A percentile compares a stretch with the other conserved stretches of the same genome.
Conservation (phyloP, 2,329 filamentous ascomycete genomes). For the Emmonsiellopsis sp. region DNA sequence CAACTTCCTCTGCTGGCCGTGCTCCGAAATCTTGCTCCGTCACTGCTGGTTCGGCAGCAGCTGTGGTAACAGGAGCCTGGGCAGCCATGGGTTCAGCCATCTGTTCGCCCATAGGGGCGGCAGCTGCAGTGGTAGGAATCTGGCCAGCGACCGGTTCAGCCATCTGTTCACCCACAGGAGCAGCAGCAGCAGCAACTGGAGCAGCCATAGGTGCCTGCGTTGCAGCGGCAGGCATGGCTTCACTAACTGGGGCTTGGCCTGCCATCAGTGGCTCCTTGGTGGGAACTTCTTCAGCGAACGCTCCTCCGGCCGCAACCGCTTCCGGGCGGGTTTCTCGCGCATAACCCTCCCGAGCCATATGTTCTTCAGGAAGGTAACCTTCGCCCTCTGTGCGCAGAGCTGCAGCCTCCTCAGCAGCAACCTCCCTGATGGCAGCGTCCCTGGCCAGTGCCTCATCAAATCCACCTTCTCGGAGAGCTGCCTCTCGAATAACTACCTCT, state of each 20-base stretch:
- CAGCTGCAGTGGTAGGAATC: background rate
- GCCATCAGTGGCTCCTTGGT: background rate
- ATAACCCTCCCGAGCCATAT: background rate
- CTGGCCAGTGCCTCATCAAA: background rate
- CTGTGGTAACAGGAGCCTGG: background rate
- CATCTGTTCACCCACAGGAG: background rate
- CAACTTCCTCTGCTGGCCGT: background rate
- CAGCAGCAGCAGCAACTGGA: background rate
- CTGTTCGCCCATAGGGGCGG: background rate
- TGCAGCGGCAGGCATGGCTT: background rate
- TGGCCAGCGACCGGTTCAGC: background rate
- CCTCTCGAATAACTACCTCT: conserved; percentile 2
- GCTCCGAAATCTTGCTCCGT: background rate
- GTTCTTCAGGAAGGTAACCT: background rate
- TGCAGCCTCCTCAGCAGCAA: background rate
- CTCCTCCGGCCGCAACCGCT: background rate
- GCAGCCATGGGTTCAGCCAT: background rate
- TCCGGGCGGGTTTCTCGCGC: background rate
- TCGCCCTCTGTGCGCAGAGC: background rate
- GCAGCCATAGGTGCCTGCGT: background rate
- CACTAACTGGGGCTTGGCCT: background rate
- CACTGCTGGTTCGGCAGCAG: background rate
- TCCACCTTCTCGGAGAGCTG: background rate
- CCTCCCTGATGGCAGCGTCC: conserved; percentile 1
- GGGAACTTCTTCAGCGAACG: background rate